Evolutionary conservation across 202 grass and related monocot genomes (phyloP).

Genomic region (Eragrostis tef): DNA sequence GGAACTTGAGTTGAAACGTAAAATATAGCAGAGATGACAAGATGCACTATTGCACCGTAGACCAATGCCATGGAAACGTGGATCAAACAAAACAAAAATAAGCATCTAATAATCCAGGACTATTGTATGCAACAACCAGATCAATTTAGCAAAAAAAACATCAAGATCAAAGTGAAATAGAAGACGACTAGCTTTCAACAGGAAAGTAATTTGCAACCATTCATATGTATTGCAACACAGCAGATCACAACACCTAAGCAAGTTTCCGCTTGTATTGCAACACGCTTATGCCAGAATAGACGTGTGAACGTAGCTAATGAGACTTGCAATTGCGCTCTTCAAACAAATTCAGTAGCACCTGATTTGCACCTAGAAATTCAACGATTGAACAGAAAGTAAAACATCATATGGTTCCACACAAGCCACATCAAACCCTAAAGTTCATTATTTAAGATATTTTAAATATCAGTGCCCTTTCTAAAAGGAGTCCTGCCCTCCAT

Average conservation of each 20-base stretch:
- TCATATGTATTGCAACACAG: no score
- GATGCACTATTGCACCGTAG: no score
- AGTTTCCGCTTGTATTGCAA: neutral
- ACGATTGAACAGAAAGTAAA: conserved; percentile 10
- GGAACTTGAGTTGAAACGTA: no score
- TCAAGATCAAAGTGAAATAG: no score
- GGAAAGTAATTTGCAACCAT: neutral
- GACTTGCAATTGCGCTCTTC: neutral
- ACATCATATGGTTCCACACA: conserved; percentile 30
- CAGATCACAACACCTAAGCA: neutral
- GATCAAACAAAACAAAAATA: no score
- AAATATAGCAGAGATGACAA: no score
- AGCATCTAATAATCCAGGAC: no score
- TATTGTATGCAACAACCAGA: no score
- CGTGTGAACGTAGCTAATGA: no score
- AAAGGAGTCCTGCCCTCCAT: conserved; percentile 22
- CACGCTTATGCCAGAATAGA: neutral
- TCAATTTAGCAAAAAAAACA: no score
- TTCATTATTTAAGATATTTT: conserved; percentile 45
- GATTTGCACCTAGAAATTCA: conserved; percentile 31
- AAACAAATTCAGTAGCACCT: neutral
- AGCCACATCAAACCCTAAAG: conserved; percentile 41
- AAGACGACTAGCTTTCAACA: neutral
- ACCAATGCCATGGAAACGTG: no score
- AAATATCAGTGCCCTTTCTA: conserved; percentile 7